phyloP scores from a whole-genome alignment of 108 stramenopile species.

The Cyclotella kingstonii region DNA sequence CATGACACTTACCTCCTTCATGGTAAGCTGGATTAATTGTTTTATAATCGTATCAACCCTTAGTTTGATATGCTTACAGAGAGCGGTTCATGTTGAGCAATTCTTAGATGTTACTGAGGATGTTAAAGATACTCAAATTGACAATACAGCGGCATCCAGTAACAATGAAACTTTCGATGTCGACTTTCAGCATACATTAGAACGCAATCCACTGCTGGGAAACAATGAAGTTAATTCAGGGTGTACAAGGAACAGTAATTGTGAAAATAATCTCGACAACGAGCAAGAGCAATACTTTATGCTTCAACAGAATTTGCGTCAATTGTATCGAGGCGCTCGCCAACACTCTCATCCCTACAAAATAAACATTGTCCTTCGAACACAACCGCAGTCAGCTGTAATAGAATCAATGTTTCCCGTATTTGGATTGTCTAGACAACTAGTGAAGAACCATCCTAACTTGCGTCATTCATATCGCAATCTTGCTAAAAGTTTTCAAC shows the following conservation, averaged over 20 bases:
- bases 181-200: slow-evolving; percentile 10
- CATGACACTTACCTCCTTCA: slow-evolving; percentile 17
- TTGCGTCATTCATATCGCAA: slow-evolving; percentile 36
- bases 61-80: too few species aligned
- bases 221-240: slow-evolving; percentile 1
- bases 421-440: slow-evolving; percentile 21
- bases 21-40: background rate
- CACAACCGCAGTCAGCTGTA: slow-evolving; percentile 19
- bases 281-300: slow-evolving; percentile 26
- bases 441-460: slow-evolving; percentile 31
- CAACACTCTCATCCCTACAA: slow-evolving; percentile 32
- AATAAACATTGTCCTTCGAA: slow-evolving; percentile 34
- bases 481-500: slow-evolving; percentile 16
- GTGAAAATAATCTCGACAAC: slow-evolving; percentile 5
- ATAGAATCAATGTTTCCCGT: slow-evolving; percentile 45
- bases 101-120: too few species aligned
- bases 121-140: background rate
- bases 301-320: slow-evolving; percentile 31
- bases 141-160: background rate
- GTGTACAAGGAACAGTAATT: background rate
- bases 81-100: too few species aligned
- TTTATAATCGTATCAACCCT: too few species aligned
- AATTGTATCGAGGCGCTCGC: slow-evolving; percentile 29
- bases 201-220: slow-evolving; percentile 7
- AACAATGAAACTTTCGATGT: slow-evolving; percentile 19